A percentile compares a stretch with the other conserved stretches of the same genome.
Evolutionary conservation across 192 early-diverging fungal species (phyloP).

Genomic region (Gaertneriomyces sp.): DNA sequence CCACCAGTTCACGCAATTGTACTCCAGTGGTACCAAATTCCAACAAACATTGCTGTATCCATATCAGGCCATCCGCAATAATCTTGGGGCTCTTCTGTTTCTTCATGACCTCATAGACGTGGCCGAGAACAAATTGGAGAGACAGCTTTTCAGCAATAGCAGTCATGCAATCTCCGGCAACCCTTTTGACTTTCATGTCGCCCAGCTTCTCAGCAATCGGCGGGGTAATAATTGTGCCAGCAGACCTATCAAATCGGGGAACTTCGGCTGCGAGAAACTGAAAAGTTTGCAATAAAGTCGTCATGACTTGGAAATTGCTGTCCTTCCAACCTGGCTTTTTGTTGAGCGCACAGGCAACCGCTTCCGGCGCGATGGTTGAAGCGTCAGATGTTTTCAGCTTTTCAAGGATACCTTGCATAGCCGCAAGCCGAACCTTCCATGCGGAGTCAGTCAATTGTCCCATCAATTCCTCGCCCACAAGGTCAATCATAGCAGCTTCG

Average conservation of each 20-base stretch:
- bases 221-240: slow-evolving; percentile 67
- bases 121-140: slow-evolving; percentile 76
- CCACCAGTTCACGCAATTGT: slow-evolving; percentile 71
- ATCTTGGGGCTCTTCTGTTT: slow-evolving; percentile 88
- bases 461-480: slow-evolving; percentile 57
- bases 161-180: slow-evolving; percentile 74
- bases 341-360: slow-evolving; percentile 72
- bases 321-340: slow-evolving; percentile 96
- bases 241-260: slow-evolving; percentile 64
- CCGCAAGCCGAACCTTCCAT: slow-evolving; percentile 86
- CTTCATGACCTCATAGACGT: slow-evolving; percentile 73
- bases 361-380: slow-evolving; percentile 66
- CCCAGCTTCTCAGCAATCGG: slow-evolving; percentile 87
- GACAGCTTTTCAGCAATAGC: slow-evolving; percentile 71
- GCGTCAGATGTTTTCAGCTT: slow-evolving; percentile 55
- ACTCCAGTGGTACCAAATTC: slow-evolving; percentile 90
- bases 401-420: slow-evolving; percentile 70
- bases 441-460: slow-evolving; percentile 61
- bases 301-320: slow-evolving; percentile 91
- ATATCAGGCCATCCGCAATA: slow-evolving; percentile 77
- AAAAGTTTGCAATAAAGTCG: slow-evolving; percentile 70
- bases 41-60: slow-evolving; percentile 78
- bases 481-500: slow-evolving; percentile 58
- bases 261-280: slow-evolving; percentile 61
- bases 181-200: slow-evolving; percentile 90